Evolutionary conservation across 148 eudicot species (phyloP), one percentile per base, ranked within the genome.

Genomic region (Mesembryanthemum crystallinum): DNA sequence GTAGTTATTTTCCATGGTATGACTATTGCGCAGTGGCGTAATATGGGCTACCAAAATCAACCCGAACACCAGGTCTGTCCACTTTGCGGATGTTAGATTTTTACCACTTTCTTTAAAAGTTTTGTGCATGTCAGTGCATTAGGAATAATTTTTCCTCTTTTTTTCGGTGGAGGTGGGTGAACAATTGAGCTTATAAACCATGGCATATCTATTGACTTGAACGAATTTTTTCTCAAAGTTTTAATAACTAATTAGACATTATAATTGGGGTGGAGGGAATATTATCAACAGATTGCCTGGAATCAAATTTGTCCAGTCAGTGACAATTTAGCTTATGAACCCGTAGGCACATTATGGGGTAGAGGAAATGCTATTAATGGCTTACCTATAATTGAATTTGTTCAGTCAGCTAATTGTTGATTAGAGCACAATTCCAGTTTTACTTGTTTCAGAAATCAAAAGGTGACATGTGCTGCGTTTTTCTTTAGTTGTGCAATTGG

Each of bases 1-100:
- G 88, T 94, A 33, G 98, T 94, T 71, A 86, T 94, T 63, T 94
- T 94, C 84, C 98, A 94, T 84, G 98, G 98, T 42, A 87, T 90
- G 91, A 92, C 96, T 27, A 81, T 92, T 72, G 97, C 96, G 76
- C 97, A 92, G 78, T 94, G 98, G 98, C 93, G 98, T 73, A 94
- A 89, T 78, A 81, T 84, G 92, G 98, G 97, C 27, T 94, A 90
- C 85, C 98, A 94, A 74, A 79, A 92, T 87, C 88, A 89, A 78
- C 87, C 96, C 58, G 93, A 94, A 67, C 94, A 94, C 74, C 84
- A 86, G 91, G 98, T 92, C 33, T 66, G 76, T 75, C 70, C 35
- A 43, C 43, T 47, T 29, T 45, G 30, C 5, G 20, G 24, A 47
- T 47, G 54, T 23, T 45, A 11, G 17, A 10, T 0, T 43, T 65